phyloP scores from a whole-genome alignment of 2,329 filamentous ascomycete species.

The Fusarium lyarnte region DNA sequence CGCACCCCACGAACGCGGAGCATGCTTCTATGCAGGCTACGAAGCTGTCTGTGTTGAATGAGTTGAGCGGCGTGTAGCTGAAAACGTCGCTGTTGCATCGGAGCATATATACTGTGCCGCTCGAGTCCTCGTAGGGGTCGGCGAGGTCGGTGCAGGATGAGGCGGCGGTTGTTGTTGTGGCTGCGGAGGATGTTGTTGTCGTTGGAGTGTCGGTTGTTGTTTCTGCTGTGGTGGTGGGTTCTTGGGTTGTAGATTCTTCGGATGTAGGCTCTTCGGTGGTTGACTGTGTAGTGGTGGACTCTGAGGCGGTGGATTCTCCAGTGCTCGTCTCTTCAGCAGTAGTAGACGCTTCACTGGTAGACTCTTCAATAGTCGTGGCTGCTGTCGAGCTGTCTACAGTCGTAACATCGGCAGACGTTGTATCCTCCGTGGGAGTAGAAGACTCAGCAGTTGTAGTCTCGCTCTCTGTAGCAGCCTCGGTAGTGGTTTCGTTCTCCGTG shows the following conservation, averaged over 20 bases:
- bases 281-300: neutral
- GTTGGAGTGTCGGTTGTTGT: neutral
- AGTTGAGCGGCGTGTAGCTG: fast-evolving
- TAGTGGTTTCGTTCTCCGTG: neutral
- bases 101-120: neutral
- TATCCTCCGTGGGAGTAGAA: neutral
- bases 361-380: neutral
- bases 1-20: neutral
- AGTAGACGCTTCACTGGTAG: no score
- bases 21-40: neutral
- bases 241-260: no score
- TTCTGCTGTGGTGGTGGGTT: neutral
- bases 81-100: neutral
- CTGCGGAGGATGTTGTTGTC: neutral
- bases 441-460: neutral
- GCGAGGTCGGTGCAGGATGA: neutral
- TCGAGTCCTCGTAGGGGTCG: neutral
- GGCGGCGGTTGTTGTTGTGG: neutral
- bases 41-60: neutral
- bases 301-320: neutral
- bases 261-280: neutral
- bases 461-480: neutral
- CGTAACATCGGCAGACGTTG: neutral
- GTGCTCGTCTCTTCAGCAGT: neutral
- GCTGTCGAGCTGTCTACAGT: neutral